Conservation (phyloP, 805 yeast genomes). For the Candida xyloterini region DNA sequence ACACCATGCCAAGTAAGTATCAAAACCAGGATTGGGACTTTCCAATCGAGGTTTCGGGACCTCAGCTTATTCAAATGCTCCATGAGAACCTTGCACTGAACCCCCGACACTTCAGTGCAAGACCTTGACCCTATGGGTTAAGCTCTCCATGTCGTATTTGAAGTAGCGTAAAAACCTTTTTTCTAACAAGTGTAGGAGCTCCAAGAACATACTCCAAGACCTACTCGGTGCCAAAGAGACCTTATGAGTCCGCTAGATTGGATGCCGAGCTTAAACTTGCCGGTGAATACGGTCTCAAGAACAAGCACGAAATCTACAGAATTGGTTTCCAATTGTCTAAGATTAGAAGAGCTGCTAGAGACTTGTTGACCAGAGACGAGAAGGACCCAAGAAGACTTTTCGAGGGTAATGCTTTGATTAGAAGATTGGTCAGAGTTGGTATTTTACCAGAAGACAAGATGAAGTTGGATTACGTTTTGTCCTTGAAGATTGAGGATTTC, state of each 20-base stretch:
- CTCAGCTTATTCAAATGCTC: conserved; percentile 15
- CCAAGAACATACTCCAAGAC: conserved; percentile 99
- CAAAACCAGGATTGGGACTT: conserved; percentile 8
- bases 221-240: conserved; percentile 98
- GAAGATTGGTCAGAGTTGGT: conserved; percentile 99
- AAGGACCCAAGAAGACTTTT: conserved; percentile 99
- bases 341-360: conserved; percentile 99
- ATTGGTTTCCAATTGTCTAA: conserved; percentile 98
- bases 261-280: conserved; percentile 99
- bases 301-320: conserved; percentile 99
- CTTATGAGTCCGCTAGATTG: conserved; percentile 99
- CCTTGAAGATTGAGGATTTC: conserved; percentile 97
- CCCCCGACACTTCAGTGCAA: conserved; percentile 83
- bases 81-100: conserved; percentile 51
- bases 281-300: conserved; percentile 99
- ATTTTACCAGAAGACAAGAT: conserved; percentile 98
- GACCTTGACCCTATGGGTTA: conserved; percentile 10
- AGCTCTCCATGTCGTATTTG: conserved; percentile 11
- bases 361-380: conserved; percentile 98
- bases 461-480: conserved; percentile 99
- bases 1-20: conserved; percentile 32
- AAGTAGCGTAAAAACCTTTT: conserved; percentile 13
- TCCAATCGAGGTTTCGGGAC: conserved; percentile 25
- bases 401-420: conserved; percentile 99
- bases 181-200: conserved; percentile 60